These are phyloP conservation scores for Tylopilus sp. DNA, from an alignment of 1,284 basidiomycete genomes.

Conservation along the genomic window DNA sequence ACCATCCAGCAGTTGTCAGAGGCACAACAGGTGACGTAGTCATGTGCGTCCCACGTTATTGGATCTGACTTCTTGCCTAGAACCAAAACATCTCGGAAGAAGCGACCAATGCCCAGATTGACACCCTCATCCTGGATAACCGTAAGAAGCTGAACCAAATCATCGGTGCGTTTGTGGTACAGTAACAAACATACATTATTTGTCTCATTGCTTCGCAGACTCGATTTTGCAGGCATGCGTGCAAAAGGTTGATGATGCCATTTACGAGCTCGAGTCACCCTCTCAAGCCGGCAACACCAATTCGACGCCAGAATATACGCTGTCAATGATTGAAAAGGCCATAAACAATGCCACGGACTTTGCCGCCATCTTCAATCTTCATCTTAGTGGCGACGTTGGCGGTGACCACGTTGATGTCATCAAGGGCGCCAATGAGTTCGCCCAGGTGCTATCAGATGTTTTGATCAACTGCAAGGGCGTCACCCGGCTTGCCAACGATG, in stretches of 20 bases:
- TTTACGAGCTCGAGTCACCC: constrained; percentile 96
- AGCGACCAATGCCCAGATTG: constrained; percentile 92
- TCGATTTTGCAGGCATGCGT: constrained; percentile 96
- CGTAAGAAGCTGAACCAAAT: constrained; percentile 98
- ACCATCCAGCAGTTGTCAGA: constrained; percentile 90
- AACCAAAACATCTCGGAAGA: constrained; percentile 81
- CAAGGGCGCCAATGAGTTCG: constrained; percentile 94
- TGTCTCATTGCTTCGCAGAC: constrained; percentile 46
- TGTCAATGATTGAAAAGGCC: constrained; percentile 98
- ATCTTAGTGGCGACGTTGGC: constrained; percentile 82
- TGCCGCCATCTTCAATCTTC: constrained; percentile 89
- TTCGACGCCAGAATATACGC: constrained; percentile 95
- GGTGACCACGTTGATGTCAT: constrained; percentile 98
- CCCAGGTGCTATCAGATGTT: constrained; percentile 89
- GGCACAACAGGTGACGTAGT: constrained; percentile 64
- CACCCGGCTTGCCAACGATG: constrained; percentile 85
- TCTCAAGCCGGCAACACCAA: constrained; percentile 90
- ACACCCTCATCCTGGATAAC: constrained; percentile 95
- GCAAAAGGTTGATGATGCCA: constrained; percentile 93
- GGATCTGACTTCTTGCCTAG: constrained; percentile 37
- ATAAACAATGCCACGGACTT: constrained; percentile 93
- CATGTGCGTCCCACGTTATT: not conserved
- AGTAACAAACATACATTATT: not conserved
- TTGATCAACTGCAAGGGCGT: constrained; percentile 93
- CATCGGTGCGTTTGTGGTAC: constrained; percentile 58